A percentile compares a stretch with the other conserved stretches of the same genome.
phyloP scores from a whole-genome alignment of 371 early-diverging fungal genomes.

The Zychaea mexicana region DNA sequence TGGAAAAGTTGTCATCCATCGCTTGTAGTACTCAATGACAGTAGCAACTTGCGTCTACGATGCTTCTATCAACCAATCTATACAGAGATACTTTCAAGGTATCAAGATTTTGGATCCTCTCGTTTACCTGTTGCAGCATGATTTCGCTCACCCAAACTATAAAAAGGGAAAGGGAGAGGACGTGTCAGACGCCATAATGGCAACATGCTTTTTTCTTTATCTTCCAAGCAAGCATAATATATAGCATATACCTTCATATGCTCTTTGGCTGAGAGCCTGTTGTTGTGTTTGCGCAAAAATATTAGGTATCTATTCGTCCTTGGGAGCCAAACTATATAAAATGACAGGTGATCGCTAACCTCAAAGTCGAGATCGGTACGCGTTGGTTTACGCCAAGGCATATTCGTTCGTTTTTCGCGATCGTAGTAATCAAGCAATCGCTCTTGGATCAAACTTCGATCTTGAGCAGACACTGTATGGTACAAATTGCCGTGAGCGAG shows the following conservation, averaged over 20 bases:
- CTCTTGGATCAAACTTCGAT: constrained; percentile 40
- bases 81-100: neutral
- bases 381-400: constrained; percentile 73
- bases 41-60: constrained; percentile 74
- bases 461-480: constrained; percentile 27
- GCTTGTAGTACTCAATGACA: constrained; percentile 71
- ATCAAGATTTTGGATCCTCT: neutral
- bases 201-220: too few species aligned
- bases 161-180: neutral
- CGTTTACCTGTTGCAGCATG: constrained; percentile 77
- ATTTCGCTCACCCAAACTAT: constrained; percentile 83
- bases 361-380: constrained; percentile 20
- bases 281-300: too few species aligned
- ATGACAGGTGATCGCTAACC: neutral
- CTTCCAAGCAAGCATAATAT: too few species aligned
- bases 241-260: constrained; percentile 69
- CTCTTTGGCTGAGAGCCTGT: constrained; percentile 55
- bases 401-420: constrained; percentile 52
- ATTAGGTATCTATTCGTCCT: too few species aligned
- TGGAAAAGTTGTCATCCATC: constrained; percentile 81
- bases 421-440: constrained; percentile 71
- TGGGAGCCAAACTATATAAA: neutral
- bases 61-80: neutral
- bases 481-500: constrained; percentile 33
- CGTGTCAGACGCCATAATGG: too few species aligned